Conservation (phyloP, 2,329 filamentous ascomycete species). For the Colletotrichum gloeosporioides region DNA sequence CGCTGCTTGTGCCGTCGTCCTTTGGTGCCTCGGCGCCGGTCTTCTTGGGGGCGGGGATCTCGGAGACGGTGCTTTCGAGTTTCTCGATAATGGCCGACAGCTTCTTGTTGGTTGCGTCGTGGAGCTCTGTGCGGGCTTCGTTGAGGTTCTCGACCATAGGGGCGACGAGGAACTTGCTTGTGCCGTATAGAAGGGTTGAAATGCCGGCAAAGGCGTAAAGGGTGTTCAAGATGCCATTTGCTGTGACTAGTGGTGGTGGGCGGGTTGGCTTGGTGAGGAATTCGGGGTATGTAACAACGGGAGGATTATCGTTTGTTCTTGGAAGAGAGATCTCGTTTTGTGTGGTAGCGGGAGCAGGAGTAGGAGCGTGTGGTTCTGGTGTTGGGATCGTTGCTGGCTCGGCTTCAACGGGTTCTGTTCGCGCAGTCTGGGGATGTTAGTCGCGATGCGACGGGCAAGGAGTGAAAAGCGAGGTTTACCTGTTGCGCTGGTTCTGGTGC, state of each 20-base stretch:
- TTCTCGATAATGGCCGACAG: slow-evolving; percentile 52
- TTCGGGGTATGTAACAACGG: slow-evolving; percentile 74
- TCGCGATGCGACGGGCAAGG: neutral
- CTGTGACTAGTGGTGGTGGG: slow-evolving; percentile 68
- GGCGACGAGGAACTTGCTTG: slow-evolving; percentile 70
- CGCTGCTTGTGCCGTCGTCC: slow-evolving; percentile 29
- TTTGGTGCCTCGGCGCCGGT: slow-evolving; percentile 12
- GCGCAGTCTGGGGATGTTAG: neutral
- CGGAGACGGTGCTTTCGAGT: slow-evolving; percentile 65
- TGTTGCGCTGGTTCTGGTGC: slow-evolving; percentile 18
- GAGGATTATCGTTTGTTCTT: slow-evolving; percentile 49
- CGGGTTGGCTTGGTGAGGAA: slow-evolving; percentile 64
- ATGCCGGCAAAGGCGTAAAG: slow-evolving; percentile 63
- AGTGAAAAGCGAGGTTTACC: neutral
- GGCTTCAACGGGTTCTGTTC: neutral
- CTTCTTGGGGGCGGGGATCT: slow-evolving; percentile 58
- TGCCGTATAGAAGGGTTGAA: slow-evolving; percentile 72
- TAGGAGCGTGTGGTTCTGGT: neutral
- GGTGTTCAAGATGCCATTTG: slow-evolving; percentile 61
- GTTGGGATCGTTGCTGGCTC: neutral
- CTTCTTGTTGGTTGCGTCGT: slow-evolving; percentile 50
- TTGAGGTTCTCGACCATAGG: slow-evolving; percentile 63
- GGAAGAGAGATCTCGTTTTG: slow-evolving; percentile 7
- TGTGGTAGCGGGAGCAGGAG: neutral
- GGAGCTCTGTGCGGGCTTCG: slow-evolving; percentile 58